These are phyloP conservation scores for Oryza meridionalis DNA, from an alignment of 176 grass and related monocot genomes.

Conservation along the genomic window DNA sequence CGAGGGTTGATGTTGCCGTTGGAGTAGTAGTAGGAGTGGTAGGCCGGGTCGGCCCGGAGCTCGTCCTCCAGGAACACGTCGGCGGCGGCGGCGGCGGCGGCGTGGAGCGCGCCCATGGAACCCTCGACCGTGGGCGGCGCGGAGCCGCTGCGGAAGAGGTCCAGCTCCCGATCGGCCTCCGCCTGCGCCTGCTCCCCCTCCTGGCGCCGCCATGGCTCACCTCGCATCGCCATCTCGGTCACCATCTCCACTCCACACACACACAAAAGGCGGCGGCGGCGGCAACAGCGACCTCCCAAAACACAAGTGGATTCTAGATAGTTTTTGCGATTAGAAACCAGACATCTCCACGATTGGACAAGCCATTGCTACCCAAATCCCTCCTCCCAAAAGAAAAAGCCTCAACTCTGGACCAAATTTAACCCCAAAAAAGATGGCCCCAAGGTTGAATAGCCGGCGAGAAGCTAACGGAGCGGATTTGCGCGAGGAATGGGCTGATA, in stretches of 20 bases:
- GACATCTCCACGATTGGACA: not conserved
- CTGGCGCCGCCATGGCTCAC: constrained; percentile 15
- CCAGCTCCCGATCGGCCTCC: constrained; percentile 32
- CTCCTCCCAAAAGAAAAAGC: not conserved
- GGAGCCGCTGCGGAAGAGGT: constrained; percentile 49
- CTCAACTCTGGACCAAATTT: not conserved
- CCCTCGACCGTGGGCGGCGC: constrained; percentile 48
- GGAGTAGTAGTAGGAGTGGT: constrained; percentile 35
- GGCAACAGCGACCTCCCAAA: constrained; percentile 22
- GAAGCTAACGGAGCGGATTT: not conserved
- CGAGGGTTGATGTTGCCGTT: constrained; percentile 43
- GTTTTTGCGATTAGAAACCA: not conserved
- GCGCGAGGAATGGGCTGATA: constrained; percentile 2
- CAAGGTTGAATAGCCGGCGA: not conserved
- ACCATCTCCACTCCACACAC: constrained; percentile 18
- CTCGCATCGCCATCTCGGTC: constrained; percentile 39
- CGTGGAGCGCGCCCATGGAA: constrained; percentile 5
- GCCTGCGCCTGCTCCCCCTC: constrained; percentile 19
- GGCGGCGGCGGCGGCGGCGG: constrained; percentile 4
- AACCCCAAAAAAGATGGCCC: not conserved
- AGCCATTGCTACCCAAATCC: constrained; percentile 27
- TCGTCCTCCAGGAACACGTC: constrained; percentile 38
- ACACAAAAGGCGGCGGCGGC: not conserved
- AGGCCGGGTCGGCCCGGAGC: constrained; percentile 44
- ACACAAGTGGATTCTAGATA: not conserved